Evolutionary conservation across 805 yeast genomes (phyloP).

Genomic region (Wickerhamomyces bisporus): DNA sequence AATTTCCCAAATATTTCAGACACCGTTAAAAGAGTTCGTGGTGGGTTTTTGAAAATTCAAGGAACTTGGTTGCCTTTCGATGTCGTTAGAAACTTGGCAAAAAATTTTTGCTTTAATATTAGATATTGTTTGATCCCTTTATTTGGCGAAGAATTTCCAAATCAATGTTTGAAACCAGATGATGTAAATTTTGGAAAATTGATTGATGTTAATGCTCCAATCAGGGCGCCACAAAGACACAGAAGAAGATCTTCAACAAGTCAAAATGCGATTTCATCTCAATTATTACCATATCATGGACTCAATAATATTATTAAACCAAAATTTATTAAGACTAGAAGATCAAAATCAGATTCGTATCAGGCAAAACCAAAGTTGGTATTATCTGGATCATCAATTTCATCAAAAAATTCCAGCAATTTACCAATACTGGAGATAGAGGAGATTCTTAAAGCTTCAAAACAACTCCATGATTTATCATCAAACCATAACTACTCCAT

Average conservation of each 20-base stretch:
- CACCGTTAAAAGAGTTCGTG: constrained; percentile 62
- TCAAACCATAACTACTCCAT: not conserved
- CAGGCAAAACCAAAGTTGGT: constrained; percentile 1
- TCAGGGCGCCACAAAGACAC: not conserved
- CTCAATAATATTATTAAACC: not conserved
- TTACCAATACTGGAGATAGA: constrained; percentile 20
- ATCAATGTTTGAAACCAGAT: constrained; percentile 25
- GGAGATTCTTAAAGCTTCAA: constrained; percentile 24
- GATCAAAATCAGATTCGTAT: constrained; percentile 21
- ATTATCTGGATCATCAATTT: not conserved
- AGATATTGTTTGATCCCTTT: constrained; percentile 73
- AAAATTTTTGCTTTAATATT: constrained; percentile 71
- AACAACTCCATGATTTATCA: constrained; percentile 23
- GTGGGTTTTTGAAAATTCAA: constrained; percentile 88
- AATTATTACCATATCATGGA: no score
- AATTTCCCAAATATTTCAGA: constrained; percentile 18
- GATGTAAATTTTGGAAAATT: constrained; percentile 20
- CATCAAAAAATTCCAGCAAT: not conserved
- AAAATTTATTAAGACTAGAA: constrained; percentile 6
- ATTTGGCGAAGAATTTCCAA: constrained; percentile 63
- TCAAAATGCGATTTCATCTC: not conserved
- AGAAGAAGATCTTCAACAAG: constrained; percentile 8
- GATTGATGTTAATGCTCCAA: constrained; percentile 12
- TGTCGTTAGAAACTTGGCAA: constrained; percentile 62
- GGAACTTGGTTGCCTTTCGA: constrained; percentile 88